Percentiles rank a stretch among this genome's conserved stretches.
Conservation (phyloP, 2,329 filamentous ascomycete species). For the Chaetothyriales sp. region DNA sequence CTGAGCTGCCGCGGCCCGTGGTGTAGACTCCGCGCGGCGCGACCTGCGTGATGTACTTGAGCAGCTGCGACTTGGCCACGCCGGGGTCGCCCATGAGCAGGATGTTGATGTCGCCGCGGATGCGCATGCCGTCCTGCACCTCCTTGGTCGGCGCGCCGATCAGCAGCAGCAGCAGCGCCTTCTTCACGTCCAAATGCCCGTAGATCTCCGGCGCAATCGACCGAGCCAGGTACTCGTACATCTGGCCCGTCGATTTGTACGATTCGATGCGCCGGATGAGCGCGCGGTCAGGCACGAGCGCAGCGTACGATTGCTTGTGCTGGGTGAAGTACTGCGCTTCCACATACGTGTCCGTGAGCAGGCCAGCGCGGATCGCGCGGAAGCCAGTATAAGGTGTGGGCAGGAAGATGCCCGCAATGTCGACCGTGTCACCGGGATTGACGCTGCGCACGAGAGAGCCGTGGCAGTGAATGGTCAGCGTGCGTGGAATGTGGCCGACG, state of each 20-base stretch:
- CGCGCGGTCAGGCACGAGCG: slow-evolving; percentile 68
- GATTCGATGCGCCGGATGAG: slow-evolving; percentile 75
- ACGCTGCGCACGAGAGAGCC: slow-evolving; percentile 74
- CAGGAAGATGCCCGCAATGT: slow-evolving; percentile 88
- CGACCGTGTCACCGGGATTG: slow-evolving; percentile 87
- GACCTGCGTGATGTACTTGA: slow-evolving; percentile 98
- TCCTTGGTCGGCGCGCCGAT: slow-evolving; percentile 94
- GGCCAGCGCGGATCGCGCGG: slow-evolving; percentile 85
- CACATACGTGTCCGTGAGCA: slow-evolving; percentile 93
- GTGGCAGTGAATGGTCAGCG: slow-evolving; percentile 78
- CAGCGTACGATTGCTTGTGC: slow-evolving; percentile 96
- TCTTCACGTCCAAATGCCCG: slow-evolving; percentile 94
- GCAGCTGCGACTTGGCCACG: slow-evolving; percentile 95
- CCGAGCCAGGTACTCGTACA: slow-evolving; percentile 89
- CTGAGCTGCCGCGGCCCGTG: slow-evolving; percentile 66
- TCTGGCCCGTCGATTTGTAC: slow-evolving; percentile 70
- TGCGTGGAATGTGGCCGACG: slow-evolving; percentile 90
- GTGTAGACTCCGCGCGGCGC: slow-evolving; percentile 83
- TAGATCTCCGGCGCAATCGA: slow-evolving; percentile 97
- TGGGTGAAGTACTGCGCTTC: slow-evolving; percentile 88
- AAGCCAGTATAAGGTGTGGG: slow-evolving; percentile 98
- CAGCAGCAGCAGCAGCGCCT: slow-evolving; percentile 83
- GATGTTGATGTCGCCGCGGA: slow-evolving; percentile 96
- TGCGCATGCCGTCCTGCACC: slow-evolving; percentile 96
- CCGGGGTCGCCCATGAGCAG: slow-evolving; percentile 98